Percentiles rank a stretch among this genome's conserved stretches.
Evolutionary conservation across 139 green algal species (phyloP).

Genomic region (Micromonas pusilla): DNA sequence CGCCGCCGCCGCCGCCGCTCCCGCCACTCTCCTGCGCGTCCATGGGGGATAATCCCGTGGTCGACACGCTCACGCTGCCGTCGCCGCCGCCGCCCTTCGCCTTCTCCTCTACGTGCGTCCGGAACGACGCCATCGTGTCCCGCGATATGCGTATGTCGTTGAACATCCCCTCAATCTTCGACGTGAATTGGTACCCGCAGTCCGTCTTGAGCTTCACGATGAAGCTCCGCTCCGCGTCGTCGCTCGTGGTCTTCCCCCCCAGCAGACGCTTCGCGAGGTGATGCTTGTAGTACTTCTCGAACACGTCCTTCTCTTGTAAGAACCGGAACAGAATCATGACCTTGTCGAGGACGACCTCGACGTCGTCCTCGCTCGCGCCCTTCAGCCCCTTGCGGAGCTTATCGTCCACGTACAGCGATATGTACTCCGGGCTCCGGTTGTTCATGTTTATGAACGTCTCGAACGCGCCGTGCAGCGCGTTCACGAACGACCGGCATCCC

Average conservation of each 20-base stretch:
- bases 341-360: conserved; percentile 85
- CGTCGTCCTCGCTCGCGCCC: conserved; percentile 71
- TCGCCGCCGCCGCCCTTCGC: not conserved
- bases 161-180: conserved; percentile 98
- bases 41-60: conserved; percentile 66
- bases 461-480: conserved; percentile 82
- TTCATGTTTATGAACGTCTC: conserved; percentile 94
- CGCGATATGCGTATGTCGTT: conserved; percentile 89
- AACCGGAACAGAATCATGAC: conserved; percentile 50
- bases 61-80: too few relatives aligned
- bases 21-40: not conserved
- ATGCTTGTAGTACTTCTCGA: conserved; percentile 99
- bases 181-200: conserved; percentile 97
- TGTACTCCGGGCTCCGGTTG: conserved; percentile 80
- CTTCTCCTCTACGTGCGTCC: conserved; percentile 1
- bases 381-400: conserved; percentile 65
- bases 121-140: conserved; percentile 80
- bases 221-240: conserved; percentile 82
- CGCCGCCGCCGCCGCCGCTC: not conserved
- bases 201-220: conserved; percentile 96
- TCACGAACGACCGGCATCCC: conserved; percentile 83
- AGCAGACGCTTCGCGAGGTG: conserved; percentile 93
- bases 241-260: conserved; percentile 51
- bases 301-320: conserved; percentile 96
- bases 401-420: conserved; percentile 96